phyloP scores from a whole-genome alignment of 2,329 filamentous ascomycete species.

The Sarocladium oryzae region DNA sequence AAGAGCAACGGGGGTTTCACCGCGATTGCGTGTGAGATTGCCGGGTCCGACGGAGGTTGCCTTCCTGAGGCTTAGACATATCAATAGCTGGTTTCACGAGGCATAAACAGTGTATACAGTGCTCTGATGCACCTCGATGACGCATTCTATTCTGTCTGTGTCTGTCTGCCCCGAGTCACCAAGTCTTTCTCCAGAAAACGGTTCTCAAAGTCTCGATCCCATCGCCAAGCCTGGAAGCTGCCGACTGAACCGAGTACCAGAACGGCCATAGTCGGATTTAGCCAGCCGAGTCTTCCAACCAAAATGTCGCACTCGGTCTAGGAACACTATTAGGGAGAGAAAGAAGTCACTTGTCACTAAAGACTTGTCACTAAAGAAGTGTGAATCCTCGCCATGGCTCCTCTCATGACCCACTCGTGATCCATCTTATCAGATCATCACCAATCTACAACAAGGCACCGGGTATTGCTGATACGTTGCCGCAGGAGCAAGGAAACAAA shows the following conservation, averaged over 20 bases:
- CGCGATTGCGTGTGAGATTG: not conserved
- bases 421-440: constrained; percentile 8
- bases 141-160: too few species aligned
- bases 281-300: too few species aligned
- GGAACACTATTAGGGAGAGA: not conserved
- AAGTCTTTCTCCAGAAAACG: too few species aligned
- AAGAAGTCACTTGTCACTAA: not conserved
- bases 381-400: too few species aligned
- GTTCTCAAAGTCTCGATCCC: too few species aligned
- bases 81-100: too few species aligned
- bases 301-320: not conserved
- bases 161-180: too few species aligned
- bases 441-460: not conserved
- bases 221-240: too few species aligned
- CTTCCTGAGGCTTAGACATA: not conserved
- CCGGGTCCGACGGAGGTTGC: not conserved
- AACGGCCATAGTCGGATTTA: not conserved
- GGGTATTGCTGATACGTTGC: too few species aligned
- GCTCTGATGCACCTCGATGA: too few species aligned
- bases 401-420: not conserved
- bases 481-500: too few species aligned
- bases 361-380: not conserved
- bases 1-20: constrained; percentile 3
- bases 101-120: too few species aligned
- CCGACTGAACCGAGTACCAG: not conserved